Evolutionary conservation across 2,329 filamentous ascomycete genomes (phyloP), one percentile per base, ranked within the genome.

Genomic region (Colletotrichum gloeosporioides): DNA sequence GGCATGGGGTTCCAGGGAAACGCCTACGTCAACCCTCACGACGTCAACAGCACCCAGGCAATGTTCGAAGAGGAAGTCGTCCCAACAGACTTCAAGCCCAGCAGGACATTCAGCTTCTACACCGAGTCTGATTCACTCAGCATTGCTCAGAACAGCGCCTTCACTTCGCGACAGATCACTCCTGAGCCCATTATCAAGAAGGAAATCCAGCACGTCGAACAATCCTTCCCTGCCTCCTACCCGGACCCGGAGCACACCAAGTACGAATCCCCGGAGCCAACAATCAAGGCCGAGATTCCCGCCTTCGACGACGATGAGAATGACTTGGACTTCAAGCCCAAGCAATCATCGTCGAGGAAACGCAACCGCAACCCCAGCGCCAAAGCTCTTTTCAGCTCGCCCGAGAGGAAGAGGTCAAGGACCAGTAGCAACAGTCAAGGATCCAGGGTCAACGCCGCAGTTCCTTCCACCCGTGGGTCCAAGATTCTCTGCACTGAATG

Each of bases 401-500:
- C 32, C 53, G 61, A 77, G 62, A 53, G 61, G 31, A 77, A 77
- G 31, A 70, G 71, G 39, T 34, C 72, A 18, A 77, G 72, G 34
- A 25, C 49, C 16, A 69, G 31, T 22, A 44, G 59, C 44, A 71
- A 71, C 16, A 39, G 29, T 29, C 31, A 64, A 49, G 65, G n/a
- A 18, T 34, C 31, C 29, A 34, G 29, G 7, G 34, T 68, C 13
- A 71, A 29, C 61, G 49, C 61, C 5, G 13, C 71, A 9, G 31
- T 71, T 22, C 12, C 66, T 8, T 66, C 71, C 18, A 36, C 69
- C 4, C 59, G 63, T 39, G 79, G 75, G 34, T 55, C 67, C 22
- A 71, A 66, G 15, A 81, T 82, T 59, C 44, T 78, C 32, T 89
- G 88, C 79, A 73, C 76, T 2, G 81, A 86, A 25, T 88, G 87